Conservation (phyloP, 2,329 filamentous ascomycete genomes). For the Aspergillus ustus region DNA sequence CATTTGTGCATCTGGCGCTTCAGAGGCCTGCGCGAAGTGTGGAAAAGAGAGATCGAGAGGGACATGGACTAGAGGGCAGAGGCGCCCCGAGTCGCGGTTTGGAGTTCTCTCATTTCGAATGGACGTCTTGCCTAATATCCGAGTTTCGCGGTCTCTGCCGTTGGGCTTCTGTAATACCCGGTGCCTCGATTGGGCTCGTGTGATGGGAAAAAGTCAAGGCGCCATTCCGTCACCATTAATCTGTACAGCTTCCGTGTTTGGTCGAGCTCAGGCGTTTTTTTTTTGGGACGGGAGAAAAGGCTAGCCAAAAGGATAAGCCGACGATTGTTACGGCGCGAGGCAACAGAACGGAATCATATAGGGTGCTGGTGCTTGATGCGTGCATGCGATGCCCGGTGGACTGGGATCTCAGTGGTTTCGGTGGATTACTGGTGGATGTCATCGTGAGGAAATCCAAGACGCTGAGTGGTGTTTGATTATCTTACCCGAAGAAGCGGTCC, state of each 20-base stretch:
- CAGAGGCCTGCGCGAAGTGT: not conserved
- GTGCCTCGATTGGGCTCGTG: slow-evolving; percentile 24
- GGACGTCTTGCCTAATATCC: slow-evolving; percentile 4
- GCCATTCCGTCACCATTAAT: slow-evolving; percentile 14
- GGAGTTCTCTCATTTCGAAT: not conserved
- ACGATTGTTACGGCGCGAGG: slow-evolving; percentile 22
- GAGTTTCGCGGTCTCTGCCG: slow-evolving; percentile 8
- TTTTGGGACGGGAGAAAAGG: slow-evolving; percentile 5
- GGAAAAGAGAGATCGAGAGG: not conserved
- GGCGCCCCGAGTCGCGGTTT: not conserved
- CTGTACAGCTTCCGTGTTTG: slow-evolving; percentile 16
- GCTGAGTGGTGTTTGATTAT: slow-evolving; percentile 22
- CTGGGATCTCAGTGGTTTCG: slow-evolving; percentile 22
- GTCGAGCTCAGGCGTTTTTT: slow-evolving; percentile 20
- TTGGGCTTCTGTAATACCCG: slow-evolving; percentile 28
- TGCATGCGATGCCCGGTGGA: slow-evolving; percentile 20
- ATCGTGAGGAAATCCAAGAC: slow-evolving; percentile 20
- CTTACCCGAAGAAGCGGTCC: slow-evolving; percentile 18
- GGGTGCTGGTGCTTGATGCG: slow-evolving; percentile 20
- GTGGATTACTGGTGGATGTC: slow-evolving; percentile 21
- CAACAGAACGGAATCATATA: slow-evolving; percentile 19
- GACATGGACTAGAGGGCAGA: not conserved
- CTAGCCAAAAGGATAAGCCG: slow-evolving; percentile 24
- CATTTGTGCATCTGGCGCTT: not conserved
- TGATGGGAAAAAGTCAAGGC: slow-evolving; percentile 7